A percentile compares a stretch with the other conserved stretches of the same genome.
These are phyloP conservation scores for Blepharisma stoltei DNA, from an alignment of 73 alveolate species.

Conservation along the genomic window DNA sequence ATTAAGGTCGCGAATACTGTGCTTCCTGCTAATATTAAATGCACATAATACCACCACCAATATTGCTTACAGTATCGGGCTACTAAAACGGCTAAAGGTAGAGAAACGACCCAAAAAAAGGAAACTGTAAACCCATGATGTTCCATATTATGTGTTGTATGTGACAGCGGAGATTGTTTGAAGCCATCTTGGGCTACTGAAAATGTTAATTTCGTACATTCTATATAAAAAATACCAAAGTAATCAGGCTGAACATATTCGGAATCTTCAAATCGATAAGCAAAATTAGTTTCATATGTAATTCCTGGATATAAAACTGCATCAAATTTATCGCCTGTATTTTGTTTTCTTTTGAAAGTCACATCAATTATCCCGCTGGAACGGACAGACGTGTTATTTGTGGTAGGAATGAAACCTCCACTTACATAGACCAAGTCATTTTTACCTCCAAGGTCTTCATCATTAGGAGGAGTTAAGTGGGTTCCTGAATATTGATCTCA, in stretches of 20 bases:
- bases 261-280: not conserved
- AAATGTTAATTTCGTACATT: no score
- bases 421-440: no score
- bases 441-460: not conserved
- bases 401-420: no score
- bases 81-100: no score
- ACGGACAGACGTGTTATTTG: no score
- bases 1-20: not conserved
- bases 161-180: no score
- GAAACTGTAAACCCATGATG: no score
- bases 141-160: no score
- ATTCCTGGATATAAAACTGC: not conserved
- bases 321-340: constrained; percentile 4
- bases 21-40: not conserved
- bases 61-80: not conserved
- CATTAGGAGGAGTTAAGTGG: constrained; percentile 19
- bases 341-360: not conserved
- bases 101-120: no score
- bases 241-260: not conserved
- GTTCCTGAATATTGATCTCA: not conserved
- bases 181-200: no score
- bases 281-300: not conserved
- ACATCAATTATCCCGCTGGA: not conserved
- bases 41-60: constrained; percentile 23
- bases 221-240: not conserved